Base-by-base conservation (phyloP, 805 yeast species). In the Suhomyces xylopsoci region DNA sequence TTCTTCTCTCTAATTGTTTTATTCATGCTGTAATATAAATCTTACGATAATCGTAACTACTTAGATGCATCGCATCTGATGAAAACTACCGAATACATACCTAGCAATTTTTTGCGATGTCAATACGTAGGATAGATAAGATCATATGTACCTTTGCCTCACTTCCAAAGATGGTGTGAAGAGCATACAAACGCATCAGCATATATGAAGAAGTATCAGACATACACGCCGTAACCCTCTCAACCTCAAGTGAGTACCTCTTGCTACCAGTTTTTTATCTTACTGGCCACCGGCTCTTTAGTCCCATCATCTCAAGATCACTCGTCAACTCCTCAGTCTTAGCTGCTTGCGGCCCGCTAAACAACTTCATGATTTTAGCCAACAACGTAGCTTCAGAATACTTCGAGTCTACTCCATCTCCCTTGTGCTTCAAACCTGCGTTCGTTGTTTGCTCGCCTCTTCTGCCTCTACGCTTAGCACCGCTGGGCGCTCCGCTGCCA, bases 291-390 rank as follows among this genome's bases (percentile, higher is more conserved):
- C 59, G 67, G 2, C 72, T 66, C 15, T 64, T 53, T 30, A 74
- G 60, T 3, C 77, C 76, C 62, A 76, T 68, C 47, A 58, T 55
- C 10, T 70, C 70, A 41, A 74, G 66, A 56, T 76, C 80, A 45
- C 62, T 57, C 7, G 55, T 52, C 36, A 73, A 58, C 52, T 76
- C 77, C 14, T 73, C 74, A 3, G 58, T 55, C 30, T 54, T 66
- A 3, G 68, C 73, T 7, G 70, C 58, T 26, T 67, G 70, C 5
- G 79, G 79, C 2, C 78, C 78, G 14, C 56, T 59, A 50, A 72
- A 76, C 49, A 73, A 76, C 57, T 75, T 75, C 73, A 70, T 69
- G 49, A 75, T 74, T 58, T 70, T 72, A 6, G 78, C 77, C 48
- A 74, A 62, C 28, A 75, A 59, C 14, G 65, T 66, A 0, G 77